phyloP scores from a whole-genome alignment of 2,329 filamentous ascomycete genomes.

The Coniella lustricola region DNA sequence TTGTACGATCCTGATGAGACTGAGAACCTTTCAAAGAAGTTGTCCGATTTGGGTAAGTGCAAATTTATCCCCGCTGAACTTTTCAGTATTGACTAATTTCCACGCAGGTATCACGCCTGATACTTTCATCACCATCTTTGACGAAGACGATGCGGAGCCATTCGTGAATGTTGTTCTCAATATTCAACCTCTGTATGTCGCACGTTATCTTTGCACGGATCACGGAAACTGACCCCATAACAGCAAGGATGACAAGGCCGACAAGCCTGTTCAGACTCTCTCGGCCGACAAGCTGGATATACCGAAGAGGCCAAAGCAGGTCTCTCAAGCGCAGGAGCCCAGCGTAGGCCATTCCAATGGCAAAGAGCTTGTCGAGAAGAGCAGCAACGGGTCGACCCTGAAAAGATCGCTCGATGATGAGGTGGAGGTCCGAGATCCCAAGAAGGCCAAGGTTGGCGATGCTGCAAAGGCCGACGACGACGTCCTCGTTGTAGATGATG shows the following conservation, averaged over 20 bases:
- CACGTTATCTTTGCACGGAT: constrained; percentile 1
- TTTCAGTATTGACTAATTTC: not conserved
- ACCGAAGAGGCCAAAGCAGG: constrained; percentile 45
- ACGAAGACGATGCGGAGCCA: constrained; percentile 66
- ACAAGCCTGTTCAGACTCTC: constrained; percentile 48
- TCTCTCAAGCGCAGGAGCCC: constrained; percentile 32
- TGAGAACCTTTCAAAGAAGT: constrained; percentile 73
- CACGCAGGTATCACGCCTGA: constrained; percentile 59
- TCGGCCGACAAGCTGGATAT: constrained; percentile 40
- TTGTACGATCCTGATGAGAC: constrained; percentile 87
- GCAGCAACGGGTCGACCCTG: constrained; percentile 25
- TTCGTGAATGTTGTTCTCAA: constrained; percentile 75
- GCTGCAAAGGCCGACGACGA: constrained; percentile 33
- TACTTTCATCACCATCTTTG: constrained; percentile 76
- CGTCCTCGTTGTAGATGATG: constrained; percentile 42
- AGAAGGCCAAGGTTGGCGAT: constrained; percentile 33
- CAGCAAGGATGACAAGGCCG: constrained; percentile 36
- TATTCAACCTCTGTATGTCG: constrained; percentile 53
- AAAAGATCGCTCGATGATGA: constrained; percentile 43
- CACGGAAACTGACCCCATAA: constrained; percentile 22
- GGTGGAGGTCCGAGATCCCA: constrained; percentile 29
- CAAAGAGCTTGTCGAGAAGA: constrained; percentile 32
- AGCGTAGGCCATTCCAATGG: constrained; percentile 34
- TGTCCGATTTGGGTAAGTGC: constrained; percentile 62
- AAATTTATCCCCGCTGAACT: not conserved